Evolutionary conservation across 148 eudicot species (phyloP).

Genomic region (Nepenthes gracilis): DNA sequence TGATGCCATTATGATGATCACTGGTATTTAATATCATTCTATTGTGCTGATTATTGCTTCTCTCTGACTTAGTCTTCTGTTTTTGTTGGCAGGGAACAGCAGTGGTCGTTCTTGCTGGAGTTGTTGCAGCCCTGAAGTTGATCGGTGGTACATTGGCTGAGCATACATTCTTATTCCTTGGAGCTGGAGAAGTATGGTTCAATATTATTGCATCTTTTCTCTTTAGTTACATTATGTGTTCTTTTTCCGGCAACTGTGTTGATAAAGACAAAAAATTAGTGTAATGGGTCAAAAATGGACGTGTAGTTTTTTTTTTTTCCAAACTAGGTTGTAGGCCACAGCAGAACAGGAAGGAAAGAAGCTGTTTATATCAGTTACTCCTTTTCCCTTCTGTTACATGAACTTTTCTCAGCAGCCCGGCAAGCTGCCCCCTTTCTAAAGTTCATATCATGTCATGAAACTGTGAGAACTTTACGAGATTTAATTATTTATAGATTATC

Average conservation of each 20-base stretch:
- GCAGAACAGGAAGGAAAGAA: no score
- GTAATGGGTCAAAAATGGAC: no score
- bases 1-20: background rate
- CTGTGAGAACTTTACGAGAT: no score
- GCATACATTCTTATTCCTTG: conserved; percentile 78
- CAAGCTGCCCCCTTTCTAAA: no score
- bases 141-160: conserved; percentile 78
- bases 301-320: no score
- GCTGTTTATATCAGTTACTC: no score
- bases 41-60: background rate
- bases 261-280: no score
- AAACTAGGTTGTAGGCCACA: no score
- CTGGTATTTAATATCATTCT: background rate
- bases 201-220: background rate
- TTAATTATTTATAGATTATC: no score
- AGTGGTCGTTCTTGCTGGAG: conserved; percentile 79
- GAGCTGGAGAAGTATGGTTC: conserved; percentile 83
- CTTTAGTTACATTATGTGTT: background rate
- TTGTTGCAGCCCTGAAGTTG: conserved; percentile 71
- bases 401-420: no score
- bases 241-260: background rate
- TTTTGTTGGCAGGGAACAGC: conserved; percentile 71
- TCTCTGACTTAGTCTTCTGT: background rate
- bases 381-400: no score
- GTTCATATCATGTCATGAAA: no score